phyloP scores from a whole-genome alignment of 371 early-diverging fungal genomes.

The Chytridiales sp. region DNA sequence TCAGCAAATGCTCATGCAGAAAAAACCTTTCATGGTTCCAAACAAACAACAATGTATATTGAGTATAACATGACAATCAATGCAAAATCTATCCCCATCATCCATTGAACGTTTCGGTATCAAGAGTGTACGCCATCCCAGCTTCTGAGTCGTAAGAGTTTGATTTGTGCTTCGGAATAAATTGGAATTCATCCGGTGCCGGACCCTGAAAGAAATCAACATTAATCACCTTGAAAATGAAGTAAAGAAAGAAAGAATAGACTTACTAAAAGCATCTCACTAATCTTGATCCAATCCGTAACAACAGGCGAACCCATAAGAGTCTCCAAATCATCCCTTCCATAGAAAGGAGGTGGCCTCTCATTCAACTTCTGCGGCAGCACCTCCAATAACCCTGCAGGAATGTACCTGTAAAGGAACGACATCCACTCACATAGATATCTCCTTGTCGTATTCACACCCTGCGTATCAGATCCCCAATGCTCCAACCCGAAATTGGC shows the following conservation, averaged over 20 bases:
- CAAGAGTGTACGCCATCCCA: constrained; percentile 13
- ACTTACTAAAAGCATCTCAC: constrained; percentile 45
- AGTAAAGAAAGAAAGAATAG: background rate
- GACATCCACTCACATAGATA: constrained; percentile 94
- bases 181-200: constrained; percentile 80
- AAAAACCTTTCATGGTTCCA: background rate
- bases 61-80: background rate
- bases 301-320: constrained; percentile 82
- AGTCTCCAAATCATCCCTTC: constrained; percentile 92
- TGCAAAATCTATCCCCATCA: background rate
- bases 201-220: constrained; percentile 54
- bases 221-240: constrained; percentile 57
- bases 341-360: constrained; percentile 81
- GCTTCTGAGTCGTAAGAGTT: constrained; percentile 65
- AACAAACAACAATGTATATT: background rate
- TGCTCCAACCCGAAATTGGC: constrained; percentile 86
- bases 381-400: constrained; percentile 89
- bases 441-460: constrained; percentile 80
- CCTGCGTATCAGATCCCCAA: constrained; percentile 92
- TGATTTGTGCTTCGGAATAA: constrained; percentile 87
- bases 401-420: constrained; percentile 64
- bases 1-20: background rate
- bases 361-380: constrained; percentile 91
- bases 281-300: constrained; percentile 88
- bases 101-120: background rate